phyloP scores from a whole-genome alignment of 1,284 basidiomycete species.

The Ceratobasidium sp. region DNA sequence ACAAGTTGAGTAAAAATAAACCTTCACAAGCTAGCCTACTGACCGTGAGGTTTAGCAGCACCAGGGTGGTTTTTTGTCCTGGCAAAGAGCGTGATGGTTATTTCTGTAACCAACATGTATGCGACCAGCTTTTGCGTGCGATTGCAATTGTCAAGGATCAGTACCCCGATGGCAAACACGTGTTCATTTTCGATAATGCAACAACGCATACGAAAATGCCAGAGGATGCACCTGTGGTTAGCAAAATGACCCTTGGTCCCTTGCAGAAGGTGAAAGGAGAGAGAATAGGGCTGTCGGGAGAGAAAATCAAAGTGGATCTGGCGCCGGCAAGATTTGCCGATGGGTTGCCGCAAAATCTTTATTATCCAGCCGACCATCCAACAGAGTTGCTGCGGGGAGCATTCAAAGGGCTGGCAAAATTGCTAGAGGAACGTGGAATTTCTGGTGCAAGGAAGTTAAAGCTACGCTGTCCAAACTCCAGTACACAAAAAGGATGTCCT shows the following conservation, averaged over 20 bases:
- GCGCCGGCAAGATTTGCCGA: slow-evolving; percentile 44
- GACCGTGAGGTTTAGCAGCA: slow-evolving; percentile 40
- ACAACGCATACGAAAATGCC: slow-evolving; percentile 55
- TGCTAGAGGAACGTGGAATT: slow-evolving; percentile 51
- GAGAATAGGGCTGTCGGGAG: slow-evolving; percentile 46
- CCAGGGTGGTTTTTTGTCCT: slow-evolving; percentile 55
- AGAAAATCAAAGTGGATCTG: slow-evolving; percentile 43
- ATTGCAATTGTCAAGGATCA: slow-evolving; percentile 55
- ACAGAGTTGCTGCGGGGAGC: slow-evolving; percentile 48
- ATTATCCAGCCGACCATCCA: slow-evolving; percentile 52
- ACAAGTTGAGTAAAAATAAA: not conserved
- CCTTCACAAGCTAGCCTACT: not conserved
- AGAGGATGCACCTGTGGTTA: slow-evolving; percentile 53
- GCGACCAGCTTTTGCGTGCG: slow-evolving; percentile 51
- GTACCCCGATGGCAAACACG: slow-evolving; percentile 50
- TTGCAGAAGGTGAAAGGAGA: not conserved
- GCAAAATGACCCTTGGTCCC: slow-evolving; percentile 50
- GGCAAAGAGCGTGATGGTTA: slow-evolving; percentile 60
- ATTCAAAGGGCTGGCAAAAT: slow-evolving; percentile 55
- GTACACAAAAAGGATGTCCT: slow-evolving; percentile 27
- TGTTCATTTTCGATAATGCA: slow-evolving; percentile 57
- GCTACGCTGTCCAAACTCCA: slow-evolving; percentile 41
- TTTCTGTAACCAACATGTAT: slow-evolving; percentile 54
- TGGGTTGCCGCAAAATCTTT: slow-evolving; percentile 50
- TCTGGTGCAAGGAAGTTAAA: slow-evolving; percentile 16